Evolutionary conservation across 495 filamentous ascomycete genomes (phyloP), one percentile per base, ranked within the genome.

Genomic region (Tuber umbilicatum): DNA sequence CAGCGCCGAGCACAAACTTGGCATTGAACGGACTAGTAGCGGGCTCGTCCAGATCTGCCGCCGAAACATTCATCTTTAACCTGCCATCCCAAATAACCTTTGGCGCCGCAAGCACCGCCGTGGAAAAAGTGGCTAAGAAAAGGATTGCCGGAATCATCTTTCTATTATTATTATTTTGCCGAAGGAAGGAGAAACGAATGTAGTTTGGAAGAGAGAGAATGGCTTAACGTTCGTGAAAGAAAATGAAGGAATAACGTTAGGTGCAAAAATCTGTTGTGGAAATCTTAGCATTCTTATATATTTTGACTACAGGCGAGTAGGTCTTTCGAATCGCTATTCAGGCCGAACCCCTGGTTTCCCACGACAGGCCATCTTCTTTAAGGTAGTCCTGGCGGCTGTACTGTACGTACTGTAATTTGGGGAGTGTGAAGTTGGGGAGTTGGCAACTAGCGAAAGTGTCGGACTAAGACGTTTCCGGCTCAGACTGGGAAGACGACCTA

Each of bases 21-120:
- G 76, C 76, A 70, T 68, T 78, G 72, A 73, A 81, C 38, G 70
- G 74, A 27, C 75, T 79, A 9, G 75, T 81, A 31, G 79, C 55
- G 41, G 69, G 69, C 5, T 37, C 73, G 31, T 81, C 79, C 38
- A 81, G 60, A 31, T 75, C 79, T 3, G 71, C 19, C 9, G 74
- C 41, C 4, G 40, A 2, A 14, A 75, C 60, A 27, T 64, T 45
- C 43, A 27, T 50, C n/a, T 78, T 70, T 27, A 81, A 16, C 19
- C 80, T 73, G 43, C 80, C 80, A 41, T 81, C 80, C 31, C 78
- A 81, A 43, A 81, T 68, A 60, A 80, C 41, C 17, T 77, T 70
- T 14, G 78, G 9, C 10, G 40, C 64, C 19, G 68, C 45, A 10
- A 41, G 69, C 40, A 69, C 55, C 6, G 76, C 69, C 5, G 45